Percentiles rank a stretch among this genome's conserved stretches.
phyloP scores from a whole-genome alignment of 495 filamentous ascomycete species.

The Trypethelium eluteriae region DNA sequence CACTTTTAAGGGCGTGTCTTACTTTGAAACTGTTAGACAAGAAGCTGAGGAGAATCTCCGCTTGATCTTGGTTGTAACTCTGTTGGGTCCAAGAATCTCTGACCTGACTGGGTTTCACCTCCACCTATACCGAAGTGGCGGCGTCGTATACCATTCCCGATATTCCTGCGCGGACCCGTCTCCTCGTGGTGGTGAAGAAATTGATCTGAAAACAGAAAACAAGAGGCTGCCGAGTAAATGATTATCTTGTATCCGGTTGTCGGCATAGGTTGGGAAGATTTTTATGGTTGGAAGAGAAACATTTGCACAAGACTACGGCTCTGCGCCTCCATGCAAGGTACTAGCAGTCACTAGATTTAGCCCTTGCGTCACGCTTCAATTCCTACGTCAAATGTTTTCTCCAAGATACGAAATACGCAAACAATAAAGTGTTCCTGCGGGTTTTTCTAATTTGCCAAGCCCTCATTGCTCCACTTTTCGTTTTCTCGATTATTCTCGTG shows the following conservation, averaged over 20 bases:
- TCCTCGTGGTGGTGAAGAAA: too few relatives aligned
- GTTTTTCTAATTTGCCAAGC: background rate
- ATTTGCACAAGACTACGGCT: background rate
- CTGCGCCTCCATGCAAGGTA: slow-evolving; percentile 7
- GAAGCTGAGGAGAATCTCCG: background rate
- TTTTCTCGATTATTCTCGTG: background rate
- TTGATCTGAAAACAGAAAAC: too few relatives aligned
- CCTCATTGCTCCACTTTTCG: background rate
- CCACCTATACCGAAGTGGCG: too few relatives aligned
- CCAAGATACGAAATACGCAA: background rate
- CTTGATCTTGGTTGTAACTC: background rate
- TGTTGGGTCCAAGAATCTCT: background rate
- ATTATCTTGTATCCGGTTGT: too few relatives aligned
- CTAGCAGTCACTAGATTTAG: background rate
- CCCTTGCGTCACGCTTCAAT: slow-evolving; percentile 3
- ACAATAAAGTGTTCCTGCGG: background rate
- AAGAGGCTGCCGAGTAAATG: too few relatives aligned
- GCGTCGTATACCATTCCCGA: too few relatives aligned
- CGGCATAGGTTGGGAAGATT: background rate
- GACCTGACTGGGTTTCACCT: background rate
- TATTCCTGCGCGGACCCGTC: too few relatives aligned
- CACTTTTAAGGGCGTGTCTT: too few relatives aligned
- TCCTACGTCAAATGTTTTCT: background rate
- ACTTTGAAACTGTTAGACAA: background rate
- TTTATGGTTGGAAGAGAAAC: background rate